Evolutionary conservation across 2,329 filamentous ascomycete genomes (phyloP), one percentile per base, ranked within the genome.

Genomic region (Colletotrichum tabaci): DNA sequence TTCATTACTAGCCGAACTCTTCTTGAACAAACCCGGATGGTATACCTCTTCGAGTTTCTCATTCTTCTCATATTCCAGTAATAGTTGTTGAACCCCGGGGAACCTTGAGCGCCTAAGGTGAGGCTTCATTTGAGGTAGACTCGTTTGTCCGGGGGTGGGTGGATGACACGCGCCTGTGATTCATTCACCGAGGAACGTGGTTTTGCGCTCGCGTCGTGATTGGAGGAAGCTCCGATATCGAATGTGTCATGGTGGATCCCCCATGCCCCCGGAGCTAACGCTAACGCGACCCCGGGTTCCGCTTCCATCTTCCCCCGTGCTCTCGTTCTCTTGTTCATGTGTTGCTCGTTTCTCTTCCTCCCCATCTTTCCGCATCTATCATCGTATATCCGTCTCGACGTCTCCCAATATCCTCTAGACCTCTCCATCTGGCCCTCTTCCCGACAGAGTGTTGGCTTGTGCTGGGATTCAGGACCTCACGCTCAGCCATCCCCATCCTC

Each of bases 121-220:
- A 26, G 26, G 26, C 26, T 26, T 26, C 26, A 4, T 3, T 26
- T 26, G 4, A 26, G 26, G 4, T 26, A 26, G 26, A 26, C 26
- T 26, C 26, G 26, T 3, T 26, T 26, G 26, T 26, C 26, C 23
- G 1, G 26, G 26, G 26, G 26, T 26, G 26, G 26, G 26, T 26
- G 26, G 26, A 26, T 26, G 26, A 30, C 26, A 30, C 26, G 26
- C 26, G 26, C 26, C 26, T 3, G 10, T 68, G 60, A 68, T 50
- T 68, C 66, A 64, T 52, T 23, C 52, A 53, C 44, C 38, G 61
- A 60, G 62, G 63, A 30, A 67, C 67, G 44, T 67, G 67, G 67
- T 30, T 67, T 61, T 71, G 67, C 67, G 67, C 56, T 71, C 64
- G 64, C 64, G 56, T 67, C 23, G 26, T 71, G 64, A 71, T 71